Evolutionary conservation across 805 yeast species (phyloP), one percentile per base, ranked within the genome.

Genomic region (Barnettozyma sucrosica): DNA sequence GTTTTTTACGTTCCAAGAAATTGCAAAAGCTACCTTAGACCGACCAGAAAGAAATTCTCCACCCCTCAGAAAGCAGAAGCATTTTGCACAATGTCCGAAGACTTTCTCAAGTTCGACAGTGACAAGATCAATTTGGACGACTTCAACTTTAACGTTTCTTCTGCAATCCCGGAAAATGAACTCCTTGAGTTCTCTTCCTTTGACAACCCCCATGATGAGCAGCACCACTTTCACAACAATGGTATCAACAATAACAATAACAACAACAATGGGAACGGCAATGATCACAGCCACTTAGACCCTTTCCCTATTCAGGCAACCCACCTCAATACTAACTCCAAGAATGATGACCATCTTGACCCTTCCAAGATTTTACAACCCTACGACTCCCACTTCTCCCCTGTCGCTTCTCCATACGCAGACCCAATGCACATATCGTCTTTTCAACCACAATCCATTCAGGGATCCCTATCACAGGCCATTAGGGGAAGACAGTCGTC

Each of bases 101-200:
- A 59, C 18, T 58, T 50, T 48, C 46, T 57, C 36, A 55, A 53
- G 46, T 56, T 58, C 37, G 45, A 48, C 34, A 33, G 44, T 9
- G 55, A 50, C 43, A 55, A 52, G 34, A 42, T 55, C 45, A 54
- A 50, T 23, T 30, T 58, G 34, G 59, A 59, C 28, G 61, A 58
- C 45, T 57, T 61, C 50, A 50, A 53, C 44, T 57, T 59, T 50
- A 55, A 57, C 44, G 40, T 56, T 26, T 39, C 52, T 24, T 58
- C 63, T 2, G 53, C 64, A 1, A 61, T 61, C 16, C 65, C 64
- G 3, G 65, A 60, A 51, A 53, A 59, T 37, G 63, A 62, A 38
- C 51, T 61, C 13, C 41, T 61, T 20, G 61, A 62, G 41, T 56
- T 57, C 45, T 39, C 47, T 19, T 25, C 36, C 37, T 43, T 33